Evolutionary conservation across 352 stramenopile species (phyloP).

Genomic region (Blastocystis sp.): DNA sequence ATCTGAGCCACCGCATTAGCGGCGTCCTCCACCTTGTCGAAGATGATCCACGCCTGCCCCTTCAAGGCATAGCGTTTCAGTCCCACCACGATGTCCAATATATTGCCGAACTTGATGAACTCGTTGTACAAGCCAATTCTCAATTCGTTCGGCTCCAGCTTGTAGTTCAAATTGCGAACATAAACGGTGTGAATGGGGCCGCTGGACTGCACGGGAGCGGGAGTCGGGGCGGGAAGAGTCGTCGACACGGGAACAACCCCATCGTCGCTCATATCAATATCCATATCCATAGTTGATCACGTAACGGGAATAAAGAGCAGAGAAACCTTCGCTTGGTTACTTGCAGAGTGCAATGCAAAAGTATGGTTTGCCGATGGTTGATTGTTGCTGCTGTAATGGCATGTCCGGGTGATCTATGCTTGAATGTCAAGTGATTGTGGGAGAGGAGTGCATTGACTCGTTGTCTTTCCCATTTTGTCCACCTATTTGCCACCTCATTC

Average conservation of each 20-base stretch:
- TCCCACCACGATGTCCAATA: slow-evolving; percentile 65
- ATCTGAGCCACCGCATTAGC: slow-evolving; percentile 24
- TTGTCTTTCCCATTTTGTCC: too few relatives aligned
- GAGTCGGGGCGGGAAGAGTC: background rate
- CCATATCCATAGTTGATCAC: slow-evolving; percentile 38
- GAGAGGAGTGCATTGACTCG: too few relatives aligned
- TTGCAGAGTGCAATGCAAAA: slow-evolving; percentile 64
- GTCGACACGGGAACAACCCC: slow-evolving; percentile 1
- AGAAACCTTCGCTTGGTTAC: background rate
- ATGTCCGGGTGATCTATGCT: too few relatives aligned
- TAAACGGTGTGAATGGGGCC: slow-evolving; percentile 65
- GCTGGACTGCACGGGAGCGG: background rate
- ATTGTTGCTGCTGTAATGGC: too few relatives aligned
- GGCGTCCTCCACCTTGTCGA: slow-evolving; percentile 53
- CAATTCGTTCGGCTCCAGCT: slow-evolving; percentile 58
- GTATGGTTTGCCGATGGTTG: background rate
- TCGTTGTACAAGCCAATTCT: slow-evolving; percentile 53
- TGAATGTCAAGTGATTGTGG: too few relatives aligned
- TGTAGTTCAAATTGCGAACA: slow-evolving; percentile 66
- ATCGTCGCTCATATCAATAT: slow-evolving; percentile 62
- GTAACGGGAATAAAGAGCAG: background rate
- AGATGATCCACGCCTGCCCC: slow-evolving; percentile 67
- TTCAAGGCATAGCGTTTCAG: slow-evolving; percentile 51
- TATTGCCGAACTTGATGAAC: slow-evolving; percentile 67
- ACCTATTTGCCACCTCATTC: too few relatives aligned